Evolutionary conservation across 495 filamentous ascomycete genomes (phyloP), one percentile per base, ranked within the genome.

Genomic region (Clavariopsis aquatica): DNA sequence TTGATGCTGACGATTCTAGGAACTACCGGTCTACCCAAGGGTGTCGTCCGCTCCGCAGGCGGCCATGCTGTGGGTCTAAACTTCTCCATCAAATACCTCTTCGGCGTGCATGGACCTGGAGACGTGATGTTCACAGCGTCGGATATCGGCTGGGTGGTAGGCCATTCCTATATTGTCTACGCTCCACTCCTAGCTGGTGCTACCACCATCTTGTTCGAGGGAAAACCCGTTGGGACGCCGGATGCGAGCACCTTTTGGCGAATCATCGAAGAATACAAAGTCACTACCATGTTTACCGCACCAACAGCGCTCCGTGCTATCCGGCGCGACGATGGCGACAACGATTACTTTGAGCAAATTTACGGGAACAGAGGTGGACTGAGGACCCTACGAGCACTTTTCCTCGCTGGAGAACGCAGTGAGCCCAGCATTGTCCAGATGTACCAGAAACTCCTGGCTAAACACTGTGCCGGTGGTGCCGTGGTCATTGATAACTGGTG

Each of bases 401-500:
- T 95, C 76, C 81, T 97, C 0, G 93, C 93, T 0, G 93, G 93
- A 15, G 93, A 97, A 71, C 80, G 92, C 17, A 94, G 89, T 60
- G 93, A 97, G 70, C 92, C 93, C 6, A 87, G 86, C 55, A 92
- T 97, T 70, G 82, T 97, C 2, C 82, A 81, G 10, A 85, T 88
- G 72, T 96, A 92, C 62, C 88, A 92, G 68, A 78, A 85, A 6
- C 80, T 95, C 0, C 78, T 96, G 1, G 69, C 77, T 12, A 78
- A 82, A 55, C 85, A 91, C 66, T 87, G 83, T 38, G 84, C 85
- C 0, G 77, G 76, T 0, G 81, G 82, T 28, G 85, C 91, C 0
- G 77, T 83, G 27, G 89, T 96, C 17, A 81, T 96, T 53, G 93
- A 97, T 73, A 96, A 96, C 72, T 97, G 93, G 93, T 97, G 93